These are phyloP conservation scores for Phyllostachys edulis DNA, from an alignment of 176 grass and related monocot species.

Conservation along the genomic window DNA sequence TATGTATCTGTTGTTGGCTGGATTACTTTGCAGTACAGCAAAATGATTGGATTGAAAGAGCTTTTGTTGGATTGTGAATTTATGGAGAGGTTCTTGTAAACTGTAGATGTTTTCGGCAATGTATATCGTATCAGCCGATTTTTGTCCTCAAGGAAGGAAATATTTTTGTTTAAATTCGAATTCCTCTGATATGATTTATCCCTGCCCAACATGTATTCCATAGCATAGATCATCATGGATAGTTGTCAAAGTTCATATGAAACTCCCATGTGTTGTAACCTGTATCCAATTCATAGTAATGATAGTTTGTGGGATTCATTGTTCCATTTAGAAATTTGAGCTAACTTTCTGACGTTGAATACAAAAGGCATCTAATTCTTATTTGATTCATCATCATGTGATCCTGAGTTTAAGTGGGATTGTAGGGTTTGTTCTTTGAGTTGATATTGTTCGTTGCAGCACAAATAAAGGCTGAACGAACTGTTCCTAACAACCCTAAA, in stretches of 20 bases:
- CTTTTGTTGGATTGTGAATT: slow-evolving; percentile 52
- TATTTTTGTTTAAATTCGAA: neutral
- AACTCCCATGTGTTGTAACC: neutral
- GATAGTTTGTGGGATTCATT: neutral
- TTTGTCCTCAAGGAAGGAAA: neutral
- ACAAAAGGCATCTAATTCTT: neutral
- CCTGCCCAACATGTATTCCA: neutral
- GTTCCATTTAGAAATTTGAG: neutral
- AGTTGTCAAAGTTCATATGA: neutral
- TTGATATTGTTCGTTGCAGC: neutral
- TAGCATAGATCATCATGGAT: neutral
- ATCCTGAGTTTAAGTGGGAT: neutral
- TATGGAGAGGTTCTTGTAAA: slow-evolving; percentile 63
- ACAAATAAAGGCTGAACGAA: neutral
- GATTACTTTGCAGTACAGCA: slow-evolving; percentile 82
- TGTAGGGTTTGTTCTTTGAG: neutral
- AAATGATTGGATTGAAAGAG: slow-evolving; percentile 77
- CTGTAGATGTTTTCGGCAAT: slow-evolving; percentile 20
- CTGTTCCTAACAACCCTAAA: neutral
- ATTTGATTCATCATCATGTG: neutral
- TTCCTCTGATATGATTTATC: neutral
- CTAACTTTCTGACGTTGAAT: neutral
- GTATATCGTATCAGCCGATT: slow-evolving; percentile 29
- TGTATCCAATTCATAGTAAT: neutral
- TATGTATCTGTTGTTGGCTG: slow-evolving; percentile 77